Conservation (phyloP, 768 basidiomycete species). For the Suillus sp. region DNA sequence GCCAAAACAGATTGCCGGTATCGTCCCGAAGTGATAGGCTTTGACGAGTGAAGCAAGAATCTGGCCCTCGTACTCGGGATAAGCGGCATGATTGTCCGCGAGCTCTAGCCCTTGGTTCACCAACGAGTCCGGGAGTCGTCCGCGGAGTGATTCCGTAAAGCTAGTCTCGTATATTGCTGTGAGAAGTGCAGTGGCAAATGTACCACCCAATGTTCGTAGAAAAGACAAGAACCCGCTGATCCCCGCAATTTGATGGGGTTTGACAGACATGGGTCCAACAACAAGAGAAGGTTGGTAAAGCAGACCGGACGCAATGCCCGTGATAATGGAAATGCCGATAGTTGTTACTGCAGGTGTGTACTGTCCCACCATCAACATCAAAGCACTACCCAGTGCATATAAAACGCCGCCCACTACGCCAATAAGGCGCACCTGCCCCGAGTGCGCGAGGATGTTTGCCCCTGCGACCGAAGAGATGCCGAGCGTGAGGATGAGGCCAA, state of each 20-base stretch:
- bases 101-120: constrained; percentile 34
- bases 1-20: constrained; percentile 37
- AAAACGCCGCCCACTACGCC: constrained; percentile 33
- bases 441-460: constrained; percentile 35
- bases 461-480: constrained; percentile 38
- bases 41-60: constrained; percentile 35
- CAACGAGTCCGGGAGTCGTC: constrained; percentile 30
- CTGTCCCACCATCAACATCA: constrained; percentile 37
- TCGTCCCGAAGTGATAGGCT: constrained; percentile 36
- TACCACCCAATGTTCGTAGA: constrained; percentile 36
- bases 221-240: constrained; percentile 40
- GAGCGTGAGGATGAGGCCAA: constrained; percentile 36
- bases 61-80: constrained; percentile 37
- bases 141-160: constrained; percentile 33
- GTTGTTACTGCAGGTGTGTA: constrained; percentile 28
- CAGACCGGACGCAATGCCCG: constrained; percentile 34
- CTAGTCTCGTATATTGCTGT: constrained; percentile 36
- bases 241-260: constrained; percentile 36
- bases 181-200: constrained; percentile 39
- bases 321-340: constrained; percentile 36
- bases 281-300: constrained; percentile 39
- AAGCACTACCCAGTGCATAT: constrained; percentile 35
- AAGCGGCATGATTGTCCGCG: constrained; percentile 31
- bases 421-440: constrained; percentile 34
- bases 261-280: constrained; percentile 38